Conservation (phyloP, 2,329 filamentous ascomycete species). For the Camillea tinctor region DNA sequence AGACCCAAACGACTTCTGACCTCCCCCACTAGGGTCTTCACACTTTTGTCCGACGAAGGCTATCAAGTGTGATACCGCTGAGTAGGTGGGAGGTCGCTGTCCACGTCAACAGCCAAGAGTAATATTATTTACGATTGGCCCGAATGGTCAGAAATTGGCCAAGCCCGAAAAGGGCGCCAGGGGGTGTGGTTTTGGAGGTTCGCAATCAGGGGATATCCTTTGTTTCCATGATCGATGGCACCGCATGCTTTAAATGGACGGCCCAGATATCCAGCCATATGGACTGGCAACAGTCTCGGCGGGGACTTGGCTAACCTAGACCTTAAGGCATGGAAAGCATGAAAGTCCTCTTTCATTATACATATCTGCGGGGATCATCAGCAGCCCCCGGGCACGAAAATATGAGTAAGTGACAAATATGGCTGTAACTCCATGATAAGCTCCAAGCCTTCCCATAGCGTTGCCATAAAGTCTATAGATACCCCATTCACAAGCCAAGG, state of each 20-base stretch:
- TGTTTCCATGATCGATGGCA: neutral
- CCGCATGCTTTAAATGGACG: neutral
- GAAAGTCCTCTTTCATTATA: neutral
- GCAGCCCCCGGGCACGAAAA: neutral
- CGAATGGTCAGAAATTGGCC: neutral
- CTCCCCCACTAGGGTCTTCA: neutral
- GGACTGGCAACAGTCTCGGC: neutral
- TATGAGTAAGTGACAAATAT: neutral
- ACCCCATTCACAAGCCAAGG: neutral
- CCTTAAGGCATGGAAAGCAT: neutral
- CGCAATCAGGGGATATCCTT: neutral
- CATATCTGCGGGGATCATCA: neutral
- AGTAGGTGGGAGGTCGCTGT: neutral
- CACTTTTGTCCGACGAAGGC: neutral
- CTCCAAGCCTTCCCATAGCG: neutral
- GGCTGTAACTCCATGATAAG: neutral
- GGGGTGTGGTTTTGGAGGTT: neutral
- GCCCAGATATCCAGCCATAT: neutral
- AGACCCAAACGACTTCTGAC: neutral
- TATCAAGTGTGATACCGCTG: neutral
- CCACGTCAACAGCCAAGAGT: neutral
- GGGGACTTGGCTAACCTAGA: neutral
- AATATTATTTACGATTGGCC: neutral
- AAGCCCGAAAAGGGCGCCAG: neutral
- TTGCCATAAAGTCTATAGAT: neutral